A percentile compares a stretch with the other conserved stretches of the same genome.
phyloP scores from a whole-genome alignment of 2,329 filamentous ascomycete genomes.

The Rhynchosporium agropyri region DNA sequence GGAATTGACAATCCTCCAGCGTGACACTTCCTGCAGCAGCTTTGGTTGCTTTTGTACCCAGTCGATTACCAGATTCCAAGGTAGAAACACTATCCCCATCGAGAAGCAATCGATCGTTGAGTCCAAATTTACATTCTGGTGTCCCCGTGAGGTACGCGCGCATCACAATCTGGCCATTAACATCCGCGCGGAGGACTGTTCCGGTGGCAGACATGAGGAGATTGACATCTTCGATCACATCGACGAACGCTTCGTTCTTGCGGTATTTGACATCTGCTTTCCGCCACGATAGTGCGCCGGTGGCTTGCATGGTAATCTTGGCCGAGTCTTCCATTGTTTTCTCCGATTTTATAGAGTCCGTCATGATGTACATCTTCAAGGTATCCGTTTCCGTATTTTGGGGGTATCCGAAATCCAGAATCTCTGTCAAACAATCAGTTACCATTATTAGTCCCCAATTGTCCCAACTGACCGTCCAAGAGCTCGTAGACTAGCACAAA shows the following conservation, averaged over 20 bases:
- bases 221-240: slow-evolving; percentile 99
- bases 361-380: slow-evolving; percentile 99
- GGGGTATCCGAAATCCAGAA: slow-evolving; percentile 97
- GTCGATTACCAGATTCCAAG: slow-evolving; percentile 73
- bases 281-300: slow-evolving; percentile 93
- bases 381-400: slow-evolving; percentile 99
- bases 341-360: slow-evolving; percentile 95
- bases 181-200: slow-evolving; percentile 90
- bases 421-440: slow-evolving; percentile 61
- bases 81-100: slow-evolving; percentile 71
- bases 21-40: slow-evolving; percentile 95
- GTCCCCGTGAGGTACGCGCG: slow-evolving; percentile 95
- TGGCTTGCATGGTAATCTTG: slow-evolving; percentile 99
- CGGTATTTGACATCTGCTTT: slow-evolving; percentile 98
- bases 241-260: slow-evolving; percentile 99
- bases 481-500: slow-evolving; percentile 98
- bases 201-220: slow-evolving; percentile 98
- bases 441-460: not conserved
- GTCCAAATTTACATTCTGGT: slow-evolving; percentile 97
- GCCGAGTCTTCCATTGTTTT: slow-evolving; percentile 86
- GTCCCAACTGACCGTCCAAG: slow-evolving; percentile 69
- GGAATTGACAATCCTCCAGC: slow-evolving; percentile 96
- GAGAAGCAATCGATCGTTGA: slow-evolving; percentile 93
- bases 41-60: slow-evolving; percentile 87
- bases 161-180: slow-evolving; percentile 98